Evolutionary conservation across 2,329 filamentous ascomycete genomes (phyloP), one percentile per base, ranked within the genome.

Genomic region (Trichoderma gracile): DNA sequence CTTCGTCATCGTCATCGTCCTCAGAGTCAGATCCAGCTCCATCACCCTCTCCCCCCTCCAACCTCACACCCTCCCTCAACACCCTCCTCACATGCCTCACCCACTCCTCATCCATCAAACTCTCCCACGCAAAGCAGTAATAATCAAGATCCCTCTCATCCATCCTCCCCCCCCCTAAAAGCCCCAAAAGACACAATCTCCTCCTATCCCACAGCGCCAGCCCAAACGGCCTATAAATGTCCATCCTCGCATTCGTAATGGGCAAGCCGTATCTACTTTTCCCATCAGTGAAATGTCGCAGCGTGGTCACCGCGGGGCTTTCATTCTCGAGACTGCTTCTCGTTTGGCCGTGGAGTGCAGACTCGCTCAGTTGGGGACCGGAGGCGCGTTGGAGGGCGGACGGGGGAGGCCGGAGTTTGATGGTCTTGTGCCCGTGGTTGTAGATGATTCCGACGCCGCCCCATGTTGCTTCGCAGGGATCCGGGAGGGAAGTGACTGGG

Each of bases 121-220:
- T 64, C 27, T 64, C 43, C 62, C 62, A 64, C 40, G 54, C 54
- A 64, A 64, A 59, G 4, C 33, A 64, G 2, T 63, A 63, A 17
- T 45, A 63, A 27, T 61, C 58, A 53, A 56, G 53, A 19, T 42
- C 46, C 23, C 47, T 3, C 5, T 47, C 33, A 27, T 21, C 38
- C n/a, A 21, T 43, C 5, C 30, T 21, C 33, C 59, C 60, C 10
- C 49, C 60, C 14, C 19, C 3, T 2, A 43, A 25, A 23, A 70
- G 14, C 1, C 69, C 68, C 25, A 70, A 33, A 2, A 63, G 55
- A 7, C 66, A 43, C 49, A 69, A 60, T 56, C 68, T 69, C 59
- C 59, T 12, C 21, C 5, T 45, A 57, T 69, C 69, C 68, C 69
- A 71, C 21, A 69, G 62, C 2, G 67, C 65, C 27, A 71, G 52